Evolutionary conservation across 352 stramenopile genomes (phyloP), one percentile per base, ranked within the genome.

Genomic region (Phytophthora cryptogea): DNA sequence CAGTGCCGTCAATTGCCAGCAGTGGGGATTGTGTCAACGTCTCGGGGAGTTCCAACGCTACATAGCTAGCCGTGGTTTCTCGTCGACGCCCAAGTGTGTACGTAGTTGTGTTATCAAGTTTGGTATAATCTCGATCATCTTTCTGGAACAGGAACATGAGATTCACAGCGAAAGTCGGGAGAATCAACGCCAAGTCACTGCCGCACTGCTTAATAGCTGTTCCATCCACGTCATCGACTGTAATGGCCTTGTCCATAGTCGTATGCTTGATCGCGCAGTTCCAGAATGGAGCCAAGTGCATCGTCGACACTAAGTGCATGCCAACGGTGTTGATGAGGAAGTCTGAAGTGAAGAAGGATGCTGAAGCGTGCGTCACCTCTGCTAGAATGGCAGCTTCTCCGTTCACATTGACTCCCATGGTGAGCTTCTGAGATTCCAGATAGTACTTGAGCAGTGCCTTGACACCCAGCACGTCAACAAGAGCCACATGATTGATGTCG

Each of bases 101-200:
- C 4, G 43, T 45, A 0, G 68, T 80, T 7, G 64, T 64, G 46
- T 80, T 80, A 39, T 80, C 71, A 20, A 80, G 23, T n/a, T 74
- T 80, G 2, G 50, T 57, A 27, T 80, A 80, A 47, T 78, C 72
- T 0, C 72, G 65, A 9, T 65, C 43, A 13, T 66, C 49, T 28
- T 74, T 73, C 42, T 80, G 72, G 44, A 77, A 68, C 23, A 80
- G 48, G 16, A 71, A 80, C 60, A 80, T 74, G 17, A 80, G 49
- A 30, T 80, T 80, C 3, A 76, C 72, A 2, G 59, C 49, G 32
- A 73, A 76, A 1, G 50, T 64, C 2, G 72, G 72, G 3, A 80
- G 36, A 6, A 72, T 58, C 1, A 23, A 10, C 0, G 65, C 50
- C 14, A 71, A 36, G 1, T 69, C 50, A 27, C 28, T 30, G 0